These are phyloP conservation scores for Hypoxylon sp. DNA, from an alignment of 2,329 filamentous ascomycete species.

Conservation along the genomic window DNA sequence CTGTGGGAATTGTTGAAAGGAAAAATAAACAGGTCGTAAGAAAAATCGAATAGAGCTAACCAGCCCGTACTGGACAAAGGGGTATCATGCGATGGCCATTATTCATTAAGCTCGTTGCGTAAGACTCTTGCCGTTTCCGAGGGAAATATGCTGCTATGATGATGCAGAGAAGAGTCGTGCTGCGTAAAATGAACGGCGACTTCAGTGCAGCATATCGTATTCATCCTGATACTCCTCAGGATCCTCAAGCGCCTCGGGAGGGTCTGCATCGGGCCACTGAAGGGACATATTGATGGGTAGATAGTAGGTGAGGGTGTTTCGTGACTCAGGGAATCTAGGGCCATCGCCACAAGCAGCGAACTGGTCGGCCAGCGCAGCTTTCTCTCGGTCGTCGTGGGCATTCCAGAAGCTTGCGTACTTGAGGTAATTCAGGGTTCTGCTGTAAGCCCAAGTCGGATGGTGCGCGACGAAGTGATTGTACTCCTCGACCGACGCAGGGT, in stretches of 20 bases:
- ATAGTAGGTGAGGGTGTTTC: constrained; percentile 36
- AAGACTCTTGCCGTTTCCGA: background rate
- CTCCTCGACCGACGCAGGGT: constrained; percentile 43
- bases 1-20: no score
- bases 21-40: no score
- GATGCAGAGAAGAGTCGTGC: background rate
- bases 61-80: background rate
- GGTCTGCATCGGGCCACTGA: constrained; percentile 39
- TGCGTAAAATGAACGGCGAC: background rate
- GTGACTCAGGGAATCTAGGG: constrained; percentile 16
- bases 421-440: constrained; percentile 34
- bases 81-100: no score
- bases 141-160: background rate
- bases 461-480: constrained; percentile 41
- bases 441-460: constrained; percentile 37
- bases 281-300: constrained; percentile 30
- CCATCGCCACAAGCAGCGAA: constrained; percentile 36
- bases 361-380: constrained; percentile 29
- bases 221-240: constrained; percentile 36
- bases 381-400: constrained; percentile 34
- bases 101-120: background rate
- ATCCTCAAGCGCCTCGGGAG: constrained; percentile 43
- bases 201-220: constrained; percentile 18
- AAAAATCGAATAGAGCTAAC: no score
- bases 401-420: constrained; percentile 36